Base-by-base conservation (phyloP, 2,329 filamentous ascomycete species). In the Blumeria graminis region DNA sequence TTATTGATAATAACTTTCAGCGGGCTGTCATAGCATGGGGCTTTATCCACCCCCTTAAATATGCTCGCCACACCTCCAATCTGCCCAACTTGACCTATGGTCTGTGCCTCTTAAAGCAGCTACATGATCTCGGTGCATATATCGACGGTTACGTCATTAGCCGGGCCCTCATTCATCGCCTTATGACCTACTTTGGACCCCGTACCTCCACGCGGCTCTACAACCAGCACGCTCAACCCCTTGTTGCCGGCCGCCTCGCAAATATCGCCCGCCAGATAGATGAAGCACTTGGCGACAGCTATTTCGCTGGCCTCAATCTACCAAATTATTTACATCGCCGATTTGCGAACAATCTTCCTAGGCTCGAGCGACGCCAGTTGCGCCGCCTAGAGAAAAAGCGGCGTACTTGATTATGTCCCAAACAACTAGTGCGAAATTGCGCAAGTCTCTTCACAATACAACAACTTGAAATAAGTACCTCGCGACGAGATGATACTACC, bases 11-110 rank as follows among this genome's bases (percentile, higher is more conserved):
- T 1, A 59, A 64, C 4, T 66, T 74, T 57, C 74, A 75, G 63
- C 66, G 67, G 52, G 70, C 71, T 10, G 69, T 76, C 41, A 67
- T 76, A 11, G 64, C 68, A 50, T 76, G 74, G 73, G 72, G 73
- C 1, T 76, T 76, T 61, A 68, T 65, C 32, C 59, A 60, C 45
- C 58, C 57, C 11, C 56, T 63, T 18, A 22, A 36, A 6, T 28
- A 13, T 38, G 58, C 41, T 43, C 43, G 57, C 36, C 22, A 14
- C 14, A 52, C 55, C n/a, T 54, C 9, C 8, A 33, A 11, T 1
- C 33, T 52, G 11, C 56, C 50, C 14, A 36, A 50, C 10, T 18
- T 65, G 16, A 62, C 61, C 2, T 58, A 57, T 11, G 65, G 65
- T 6, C 63, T 67, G 32, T 36, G 34, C 6, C 56, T 67, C 3